Conservation (phyloP, 164 flowering plant genomes). For the Piper longum region DNA sequence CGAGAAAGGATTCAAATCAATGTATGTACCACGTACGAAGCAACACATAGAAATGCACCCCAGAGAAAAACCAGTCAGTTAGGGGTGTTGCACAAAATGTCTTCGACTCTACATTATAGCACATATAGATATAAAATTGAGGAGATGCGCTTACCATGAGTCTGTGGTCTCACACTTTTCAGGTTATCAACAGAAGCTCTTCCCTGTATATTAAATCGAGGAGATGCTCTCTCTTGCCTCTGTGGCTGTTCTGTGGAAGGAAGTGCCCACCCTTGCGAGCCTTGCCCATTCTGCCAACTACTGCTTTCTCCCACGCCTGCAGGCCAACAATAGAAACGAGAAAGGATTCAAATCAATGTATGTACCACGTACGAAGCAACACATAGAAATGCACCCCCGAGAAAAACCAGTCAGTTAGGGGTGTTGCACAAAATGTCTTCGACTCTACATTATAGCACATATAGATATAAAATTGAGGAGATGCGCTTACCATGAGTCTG, state of each 20-base stretch:
- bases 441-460: too few relatives aligned
- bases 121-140: too few relatives aligned
- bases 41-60: too few relatives aligned
- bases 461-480: too few relatives aligned
- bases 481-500: not conserved
- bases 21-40: not conserved
- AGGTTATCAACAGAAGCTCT: not conserved
- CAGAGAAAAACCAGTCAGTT: too few relatives aligned
- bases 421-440: too few relatives aligned
- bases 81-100: too few relatives aligned
- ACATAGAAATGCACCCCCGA: too few relatives aligned
- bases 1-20: not conserved
- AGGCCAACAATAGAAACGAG: not conserved
- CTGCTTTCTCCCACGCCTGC: not conserved
- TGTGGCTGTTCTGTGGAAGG: constrained; percentile 34
- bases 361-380: not conserved
- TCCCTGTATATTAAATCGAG: not conserved
- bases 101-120: too few relatives aligned
- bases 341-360: not conserved
- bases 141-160: not conserved
- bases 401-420: too few relatives aligned
- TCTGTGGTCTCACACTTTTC: not conserved
- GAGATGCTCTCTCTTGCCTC: constrained; percentile 5
- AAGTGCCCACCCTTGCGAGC: not conserved
- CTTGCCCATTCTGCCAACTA: constrained; percentile 5